Evolutionary conservation across 1,139 yeast species (phyloP), one percentile per base, ranked within the genome.

Genomic region (Trichomonascaceae sp.): DNA sequence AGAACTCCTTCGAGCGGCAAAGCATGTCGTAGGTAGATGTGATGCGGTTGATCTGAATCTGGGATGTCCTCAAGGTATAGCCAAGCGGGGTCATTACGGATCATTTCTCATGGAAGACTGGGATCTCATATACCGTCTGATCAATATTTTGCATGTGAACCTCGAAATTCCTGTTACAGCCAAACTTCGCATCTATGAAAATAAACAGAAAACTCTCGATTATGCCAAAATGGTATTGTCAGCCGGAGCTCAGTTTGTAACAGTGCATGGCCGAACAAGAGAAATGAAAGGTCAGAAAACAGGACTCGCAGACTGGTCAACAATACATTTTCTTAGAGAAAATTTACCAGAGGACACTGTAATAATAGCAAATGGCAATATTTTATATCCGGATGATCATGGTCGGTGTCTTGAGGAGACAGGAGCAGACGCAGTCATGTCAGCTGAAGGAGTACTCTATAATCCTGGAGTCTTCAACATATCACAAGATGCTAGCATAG

Each of bases 61-160:
- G 57, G 99, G 99, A 0, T 95, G 99, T 68, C 99, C 99, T 0
- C 99, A 95, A 70, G 97, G 97, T 0, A 95, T 95, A 57, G 99
- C 99, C 0, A 81, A 80, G 59, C 87, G 89, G 69, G 99, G 99
- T 0, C 85, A 87, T 61, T 95, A 95, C 67, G 99, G 99, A 0
- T 85, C 99, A 0, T 95, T 90, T 64, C 73, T 95, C 53, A 93
- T 91, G 96, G 99, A 95, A 56, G 97, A 95, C 66, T 93, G 99
- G 99, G 89, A 82, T 46, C 74, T 91, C 58, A 83, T 95, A 24
- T 78, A 82, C 62, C 78, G 75, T 50, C 75, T 95, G 55, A 91
- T 95, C 60, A 80, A 76, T 60, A 86, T 75, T 19, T 73, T 91
- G 55, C 96, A 90, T 69, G 79, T 76, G 1, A 83, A 88, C 63